Evolutionary conservation across 1,284 basidiomycete species (phyloP).

Genomic region (Malassezia yamatoensis): DNA sequence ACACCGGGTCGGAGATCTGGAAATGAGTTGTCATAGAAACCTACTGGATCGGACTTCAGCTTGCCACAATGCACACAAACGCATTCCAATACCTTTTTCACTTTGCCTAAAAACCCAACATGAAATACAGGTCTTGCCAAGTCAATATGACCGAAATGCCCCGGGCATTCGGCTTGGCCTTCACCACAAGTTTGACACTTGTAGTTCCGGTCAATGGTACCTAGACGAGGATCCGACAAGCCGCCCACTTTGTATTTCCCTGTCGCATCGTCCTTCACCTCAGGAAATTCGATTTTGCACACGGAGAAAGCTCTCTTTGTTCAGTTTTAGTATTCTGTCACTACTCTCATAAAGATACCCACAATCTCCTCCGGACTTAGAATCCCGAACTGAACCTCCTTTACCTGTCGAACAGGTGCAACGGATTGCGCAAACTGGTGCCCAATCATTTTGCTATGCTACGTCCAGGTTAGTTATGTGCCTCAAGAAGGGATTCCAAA

Average conservation of each 20-base stretch:
- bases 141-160: slow-evolving; percentile 98
- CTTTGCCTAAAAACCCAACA: slow-evolving; percentile 94
- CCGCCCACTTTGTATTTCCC: slow-evolving; percentile 77
- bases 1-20: slow-evolving; percentile 38
- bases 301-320: slow-evolving; percentile 83
- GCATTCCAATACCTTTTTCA: slow-evolving; percentile 98
- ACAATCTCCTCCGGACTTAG: slow-evolving; percentile 96
- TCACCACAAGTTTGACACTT: slow-evolving; percentile 98
- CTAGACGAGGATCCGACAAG: slow-evolving; percentile 94
- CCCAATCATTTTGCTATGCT: slow-evolving; percentile 15
- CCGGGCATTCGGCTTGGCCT: slow-evolving; percentile 58
- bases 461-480: background rate
- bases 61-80: slow-evolving; percentile 98
- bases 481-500: too few species aligned
- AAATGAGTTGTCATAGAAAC: slow-evolving; percentile 4
- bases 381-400: slow-evolving; percentile 98
- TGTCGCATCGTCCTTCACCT: slow-evolving; percentile 81
- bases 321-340: slow-evolving; percentile 10
- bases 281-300: slow-evolving; percentile 93
- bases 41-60: slow-evolving; percentile 69
- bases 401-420: slow-evolving; percentile 69
- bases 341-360: slow-evolving; percentile 22
- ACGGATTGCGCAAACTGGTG: slow-evolving; percentile 63
- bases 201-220: slow-evolving; percentile 95
- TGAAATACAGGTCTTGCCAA: slow-evolving; percentile 91